Base-by-base conservation (phyloP, 495 filamentous ascomycete genomes). In the Neurospora hispaniola region DNA sequence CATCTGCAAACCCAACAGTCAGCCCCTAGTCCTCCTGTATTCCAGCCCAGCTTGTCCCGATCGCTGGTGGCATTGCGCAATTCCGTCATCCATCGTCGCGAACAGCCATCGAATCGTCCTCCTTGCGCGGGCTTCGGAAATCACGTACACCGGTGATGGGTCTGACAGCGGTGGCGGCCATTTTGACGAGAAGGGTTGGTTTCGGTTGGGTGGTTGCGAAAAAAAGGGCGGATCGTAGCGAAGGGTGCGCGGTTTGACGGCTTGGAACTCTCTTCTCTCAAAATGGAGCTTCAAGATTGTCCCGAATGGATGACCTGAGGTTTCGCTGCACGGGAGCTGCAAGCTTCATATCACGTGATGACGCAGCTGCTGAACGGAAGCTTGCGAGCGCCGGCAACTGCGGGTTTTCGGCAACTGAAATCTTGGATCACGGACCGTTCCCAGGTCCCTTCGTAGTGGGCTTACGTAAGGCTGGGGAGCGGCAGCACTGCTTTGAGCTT, bases 1-100 rank as follows among this genome's bases (percentile, higher is more conserved):
- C 83, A 86, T 86, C 85, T 86, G 71, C 12, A n/a, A 38, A 31
- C 40, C 54, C 54, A 4, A 18, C 54, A 31, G 54, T 62, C 54
- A 62, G 54, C 54, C 54, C 54, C 12, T 31, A 35, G 10, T 35
- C 23, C 35, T 62, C n/a, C 73, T 35, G 75, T 78, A 78, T 38
- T 38, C 35, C 16, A 59, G 35, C 6, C 69, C 27, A 62, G 27
- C 5, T 62, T 35, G 23, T 62, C 54, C 54, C 54, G 31, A 35
- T 62, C 54, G 54, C 11, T 62, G 54, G 54, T 23, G 54, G 31
- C 54, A 62, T 62, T 62, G 54, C 27, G 54, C 54, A 62, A 62
- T 62, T 27, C 54, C 54, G 54, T 62, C 54, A 62, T 54, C 46
- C 44, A 7, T 48, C n/a, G 3, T 8, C 44, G 44, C 44, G 44